Evolutionary conservation across 768 basidiomycete genomes (phyloP), one percentile per base, ranked within the genome.

Genomic region (Boletus rubroflammeus): DNA sequence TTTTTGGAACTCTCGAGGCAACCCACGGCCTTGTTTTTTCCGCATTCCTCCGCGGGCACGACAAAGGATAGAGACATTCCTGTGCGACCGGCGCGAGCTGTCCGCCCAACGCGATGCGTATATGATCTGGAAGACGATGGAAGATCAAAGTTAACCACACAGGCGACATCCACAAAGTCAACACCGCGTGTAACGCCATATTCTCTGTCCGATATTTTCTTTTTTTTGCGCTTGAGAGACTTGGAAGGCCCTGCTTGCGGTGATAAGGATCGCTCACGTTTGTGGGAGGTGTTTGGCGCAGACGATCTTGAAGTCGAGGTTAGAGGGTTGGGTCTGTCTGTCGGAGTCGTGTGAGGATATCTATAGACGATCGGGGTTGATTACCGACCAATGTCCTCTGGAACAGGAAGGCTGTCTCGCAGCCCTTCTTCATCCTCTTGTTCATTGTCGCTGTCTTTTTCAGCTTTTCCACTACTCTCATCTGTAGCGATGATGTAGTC

Each of bases 401-500:
- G 47, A 39, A 11, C 40, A 7, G 25, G 36, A 42, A 41, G 25
- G 9, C 2, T 26, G 8, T 49, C 44, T 47, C 6, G 55, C 0
- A 6, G 43, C 11, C 55, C 62, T n/a, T 65, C 76, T 14, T 65
- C 72, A 17, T 73, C 75, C 14, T 73, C 72, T 19, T 72, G 64
- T 50, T 82, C 82, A 11, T 72, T 71, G 10, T 76, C 78, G n/a
- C 69, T 68, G 51, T 85, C 83, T 15, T 73, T 74, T 52, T 81
- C 81, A 1, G 75, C 73, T 4, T 74, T 76, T 4, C 77, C 75
- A 1, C 83, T 82, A 53, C 83, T 84, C 72, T 98, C 97, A 66
- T 98, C 96, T 10, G 95, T 96, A 1, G 97, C 97, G 51, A 99
- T 97, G 58, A 98, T 93, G 69, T 98, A 98, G 68, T 99, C 94